A percentile compares a stretch with the other conserved stretches of the same genome.
Conservation (phyloP, 2,329 filamentous ascomycete genomes). For the Microcyclosporella mali region DNA sequence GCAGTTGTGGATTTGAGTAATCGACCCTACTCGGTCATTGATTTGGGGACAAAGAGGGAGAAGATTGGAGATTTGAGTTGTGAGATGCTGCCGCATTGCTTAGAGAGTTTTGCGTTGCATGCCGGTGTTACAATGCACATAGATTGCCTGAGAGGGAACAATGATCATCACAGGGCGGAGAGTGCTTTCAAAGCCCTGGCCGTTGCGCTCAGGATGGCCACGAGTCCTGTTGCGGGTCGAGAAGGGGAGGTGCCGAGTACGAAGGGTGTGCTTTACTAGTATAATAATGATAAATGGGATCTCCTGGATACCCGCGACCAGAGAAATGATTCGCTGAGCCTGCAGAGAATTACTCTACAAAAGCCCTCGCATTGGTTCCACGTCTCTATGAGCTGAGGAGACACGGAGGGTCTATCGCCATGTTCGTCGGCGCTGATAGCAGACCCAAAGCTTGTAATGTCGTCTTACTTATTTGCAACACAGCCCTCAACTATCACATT, state of each 20-base stretch:
- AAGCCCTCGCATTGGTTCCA: too few species aligned
- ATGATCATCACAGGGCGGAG: conserved; percentile 95
- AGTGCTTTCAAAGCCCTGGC: conserved; percentile 96
- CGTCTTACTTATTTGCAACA: too few species aligned
- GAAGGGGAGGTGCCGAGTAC: conserved; percentile 94
- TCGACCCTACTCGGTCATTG: conserved; percentile 75
- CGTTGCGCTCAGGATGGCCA: conserved; percentile 74
- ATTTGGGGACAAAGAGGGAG: conserved; percentile 80
- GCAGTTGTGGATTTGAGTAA: conserved; percentile 94
- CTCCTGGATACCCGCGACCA: too few species aligned
- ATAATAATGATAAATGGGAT: too few species aligned
- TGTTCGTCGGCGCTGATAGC: too few species aligned
- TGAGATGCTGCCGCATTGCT: conserved; percentile 95
- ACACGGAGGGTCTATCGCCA: too few species aligned
- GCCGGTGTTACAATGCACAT: conserved; percentile 92
- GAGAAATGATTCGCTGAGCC: too few species aligned
- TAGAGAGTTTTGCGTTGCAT: conserved; percentile 88
- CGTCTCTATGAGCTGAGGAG: too few species aligned
- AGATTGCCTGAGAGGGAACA: conserved; percentile 80
- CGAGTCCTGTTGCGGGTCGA: conserved; percentile 65
- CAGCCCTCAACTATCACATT: too few species aligned
- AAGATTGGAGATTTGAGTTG: conserved; percentile 88
- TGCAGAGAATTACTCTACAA: too few species aligned
- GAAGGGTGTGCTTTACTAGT: conserved; percentile 70
- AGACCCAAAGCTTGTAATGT: too few species aligned